Base-by-base conservation (phyloP, 2,329 filamentous ascomycete genomes). In the Lachnum nothofagi region DNA sequence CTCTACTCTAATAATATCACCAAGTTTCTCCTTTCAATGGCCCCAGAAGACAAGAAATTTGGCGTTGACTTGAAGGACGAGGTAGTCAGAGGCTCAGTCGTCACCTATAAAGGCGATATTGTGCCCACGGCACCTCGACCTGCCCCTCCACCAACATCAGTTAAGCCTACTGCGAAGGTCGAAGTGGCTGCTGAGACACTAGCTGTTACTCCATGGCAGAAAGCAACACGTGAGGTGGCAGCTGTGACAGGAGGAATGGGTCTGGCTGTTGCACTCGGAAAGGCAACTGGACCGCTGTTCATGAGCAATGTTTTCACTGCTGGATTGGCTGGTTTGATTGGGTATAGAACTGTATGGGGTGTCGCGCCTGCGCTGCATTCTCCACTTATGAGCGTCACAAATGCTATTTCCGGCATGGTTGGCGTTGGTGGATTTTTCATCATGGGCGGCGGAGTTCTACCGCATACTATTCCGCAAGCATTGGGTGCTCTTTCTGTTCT, bases 1-100 rank as follows among this genome's bases (percentile, higher is more conserved):
- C 72, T 95, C 17, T 95, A 95, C 68, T 93, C 88, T 2, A 95
- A 95, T 76, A 95, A 95, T 64, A 91, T 95, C 60, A 90, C 85
- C 57, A 95, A 95, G 64, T 86, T 91, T 49, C 72, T 95, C 23
- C 75, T 95, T 8, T 93, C 89, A 0, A 88, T 95, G 75, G 69
- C 82, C 1, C 87, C 88, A 1, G 78, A 85, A 51, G 82, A 89
- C 2, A 89, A 88, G 55, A 78, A 84, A 31, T 95, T 89, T 55
- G 87, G 88, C 6, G 75, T 95, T 39, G 87, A 94, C 59, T 72
- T 94, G 3, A 77, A 79, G 0, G 90, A 95, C 58, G 89, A 94
- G 67, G 90, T 95, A 20, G 86, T 93, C 5, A 82, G 90, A 27
- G 87, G 88, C 17, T 80, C 88, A 0, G 91, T 95, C 46, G 88